Base-by-base conservation (phyloP, 352 stramenopile species). In the Nothophytophthora sp. region DNA sequence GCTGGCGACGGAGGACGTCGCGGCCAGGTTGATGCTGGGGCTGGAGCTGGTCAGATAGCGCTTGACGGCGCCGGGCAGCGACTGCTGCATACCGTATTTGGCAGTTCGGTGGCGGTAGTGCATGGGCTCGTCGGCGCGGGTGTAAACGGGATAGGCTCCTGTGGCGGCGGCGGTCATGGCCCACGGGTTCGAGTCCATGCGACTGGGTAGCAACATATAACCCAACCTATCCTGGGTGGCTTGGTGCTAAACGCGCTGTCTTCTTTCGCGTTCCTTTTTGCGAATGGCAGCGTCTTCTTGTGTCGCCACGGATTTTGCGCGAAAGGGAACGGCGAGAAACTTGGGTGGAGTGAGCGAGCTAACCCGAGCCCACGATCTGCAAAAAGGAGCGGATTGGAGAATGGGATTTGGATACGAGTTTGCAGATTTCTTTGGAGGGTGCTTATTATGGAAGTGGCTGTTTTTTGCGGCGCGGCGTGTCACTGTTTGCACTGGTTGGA, bases 341-440 rank as follows among this genome's bases (percentile, higher is more conserved):
- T n/a, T n/a, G n/a, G n/a, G n/a, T n/a, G n/a, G n/a, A n/a, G n/a
- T n/a, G n/a, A n/a, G n/a, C n/a, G n/a, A n/a, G n/a, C n/a, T n/a
- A n/a, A n/a, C n/a, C n/a, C n/a, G n/a, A n/a, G n/a, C n/a, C n/a
- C n/a, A 15, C 41, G 50, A 57, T 41, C 50, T 53, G 41, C 60
- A 49, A 61, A 43, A 40, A 46, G 52, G 63, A 67, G 55, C 61
- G 50, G 36, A 29, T 54, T 71, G 28, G 42, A 64, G 67, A 47
- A 55, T 35, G 59, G 47, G 62, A 67, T 70, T 67, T 60, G 55
- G 62, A 54, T 70, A 43, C 37, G 30, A 30, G n/a, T n/a, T n/a
- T n/a, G 62, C 56, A n/a, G n/a, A n/a, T 46, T 57, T 60, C 63
- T 65, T 46, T 50, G 32, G 11, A 16, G 19, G 33, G 36, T 45